A percentile compares a stretch with the other conserved stretches of the same genome.
phyloP scores from a whole-genome alignment of 2,329 filamentous ascomycete genomes.

The Diaporthe helianthi region DNA sequence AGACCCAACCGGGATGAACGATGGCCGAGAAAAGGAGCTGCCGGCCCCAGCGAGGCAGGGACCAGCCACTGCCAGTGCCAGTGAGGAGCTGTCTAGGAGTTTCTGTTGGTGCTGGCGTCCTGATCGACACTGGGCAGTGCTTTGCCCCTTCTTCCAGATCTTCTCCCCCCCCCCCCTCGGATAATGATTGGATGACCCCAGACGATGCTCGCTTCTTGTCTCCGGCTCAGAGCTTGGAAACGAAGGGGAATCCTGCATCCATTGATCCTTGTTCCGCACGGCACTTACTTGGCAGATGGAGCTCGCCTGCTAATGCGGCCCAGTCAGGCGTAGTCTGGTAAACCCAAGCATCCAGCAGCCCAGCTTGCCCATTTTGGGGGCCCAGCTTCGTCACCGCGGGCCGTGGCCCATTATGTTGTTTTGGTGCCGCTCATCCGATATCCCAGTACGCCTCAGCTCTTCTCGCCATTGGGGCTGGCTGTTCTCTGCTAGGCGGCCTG shows the following conservation, averaged over 20 bases:
- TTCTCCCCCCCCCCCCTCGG: too few relatives aligned
- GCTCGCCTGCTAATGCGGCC: slow-evolving; percentile 1
- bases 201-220: slow-evolving; percentile 13
- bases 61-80: too few relatives aligned
- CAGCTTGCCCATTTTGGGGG: background rate
- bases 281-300: slow-evolving; percentile 15
- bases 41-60: background rate
- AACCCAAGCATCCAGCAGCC: background rate
- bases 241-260: background rate
- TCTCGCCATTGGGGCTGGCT: slow-evolving; percentile 9
- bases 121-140: slow-evolving; percentile 16
- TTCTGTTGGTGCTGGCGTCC: background rate
- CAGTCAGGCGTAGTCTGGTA: too few relatives aligned
- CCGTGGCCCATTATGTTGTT: slow-evolving; percentile 2
- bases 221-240: slow-evolving; percentile 20
- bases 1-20: background rate
- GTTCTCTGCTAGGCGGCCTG: background rate
- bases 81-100: background rate
- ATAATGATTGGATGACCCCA: slow-evolving; percentile 3
- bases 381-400: slow-evolving; percentile 12
- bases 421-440: slow-evolving; percentile 25
- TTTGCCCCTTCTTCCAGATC: background rate
- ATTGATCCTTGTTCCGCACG: slow-evolving; percentile 13
- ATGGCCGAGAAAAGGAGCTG: slow-evolving; percentile 7
- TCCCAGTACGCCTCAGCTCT: slow-evolving; percentile 1